Evolutionary conservation across 768 basidiomycete species (phyloP).

Genomic region (Termitomyces titanicus): DNA sequence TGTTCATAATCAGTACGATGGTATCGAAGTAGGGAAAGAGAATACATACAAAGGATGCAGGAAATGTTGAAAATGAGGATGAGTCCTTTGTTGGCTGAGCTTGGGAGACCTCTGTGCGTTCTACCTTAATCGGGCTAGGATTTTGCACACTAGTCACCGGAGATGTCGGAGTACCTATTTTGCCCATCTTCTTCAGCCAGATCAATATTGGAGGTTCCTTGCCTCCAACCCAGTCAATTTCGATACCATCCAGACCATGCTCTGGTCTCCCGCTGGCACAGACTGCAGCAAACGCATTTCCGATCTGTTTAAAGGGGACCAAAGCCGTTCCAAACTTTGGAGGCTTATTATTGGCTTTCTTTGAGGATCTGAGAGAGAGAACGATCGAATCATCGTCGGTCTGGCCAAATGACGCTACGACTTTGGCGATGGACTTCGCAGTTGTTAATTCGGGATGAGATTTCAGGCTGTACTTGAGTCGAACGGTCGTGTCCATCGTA

Average conservation of each 20-base stretch:
- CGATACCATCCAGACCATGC: constrained; percentile 55
- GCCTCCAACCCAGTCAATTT: constrained; percentile 71
- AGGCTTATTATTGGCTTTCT: constrained; percentile 51
- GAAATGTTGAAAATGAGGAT: constrained; percentile 59
- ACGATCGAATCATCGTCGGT: constrained; percentile 65
- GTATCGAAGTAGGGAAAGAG: background rate
- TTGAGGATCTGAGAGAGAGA: constrained; percentile 59
- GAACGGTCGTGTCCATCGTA: constrained; percentile 70
- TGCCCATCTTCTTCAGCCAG: constrained; percentile 73
- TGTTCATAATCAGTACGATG: constrained; percentile 3
- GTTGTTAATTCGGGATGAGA: constrained; percentile 56
- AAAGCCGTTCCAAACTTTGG: constrained; percentile 68
- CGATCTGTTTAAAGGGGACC: constrained; percentile 72
- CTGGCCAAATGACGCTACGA: constrained; percentile 60
- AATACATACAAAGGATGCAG: constrained; percentile 49
- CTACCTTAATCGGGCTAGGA: background rate
- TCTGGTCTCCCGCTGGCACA: constrained; percentile 52
- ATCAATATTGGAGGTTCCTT: constrained; percentile 69
- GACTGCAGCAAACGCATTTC: constrained; percentile 74
- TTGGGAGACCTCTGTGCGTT: constrained; percentile 26
- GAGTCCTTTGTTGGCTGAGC: constrained; percentile 24
- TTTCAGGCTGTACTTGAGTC: constrained; percentile 63
- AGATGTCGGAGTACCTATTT: constrained; percentile 37
- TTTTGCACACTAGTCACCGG: background rate
- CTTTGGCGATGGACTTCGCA: constrained; percentile 38